Base-by-base conservation (phyloP, 768 basidiomycete genomes). In the Leccinum boreale region DNA sequence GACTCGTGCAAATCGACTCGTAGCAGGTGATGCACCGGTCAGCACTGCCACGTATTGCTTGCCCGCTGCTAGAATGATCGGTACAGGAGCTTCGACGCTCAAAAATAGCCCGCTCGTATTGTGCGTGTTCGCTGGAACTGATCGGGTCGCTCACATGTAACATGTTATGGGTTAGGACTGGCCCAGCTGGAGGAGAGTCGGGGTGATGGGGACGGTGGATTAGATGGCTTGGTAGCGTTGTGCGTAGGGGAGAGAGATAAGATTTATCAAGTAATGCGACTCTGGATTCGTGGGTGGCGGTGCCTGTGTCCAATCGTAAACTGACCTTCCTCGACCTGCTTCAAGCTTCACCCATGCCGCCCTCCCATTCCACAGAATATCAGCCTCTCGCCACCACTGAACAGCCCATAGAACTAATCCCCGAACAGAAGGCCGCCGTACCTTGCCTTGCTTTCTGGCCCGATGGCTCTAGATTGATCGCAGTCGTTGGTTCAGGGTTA, bases 401-500 rank as follows among this genome's bases (percentile, higher is more conserved):
- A 15, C 59, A 65, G n/a, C 63, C 50, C 5, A 33, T 44, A 24
- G 65, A 59, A 23, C 50, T 67, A 2, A 62, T 66, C 12, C 63
- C 62, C 2, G 66, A 67, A 28, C 66, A 62, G 10, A 65, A 48
- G 31, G 47, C 58, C 1, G 11, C 63, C 44, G 50, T 66, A 17
- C 50, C 65, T 8, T 66, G 65, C 47, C 47, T 66, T 5, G 59
- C 66, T 29, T 66, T 66, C 63, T 66, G 63, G 66, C 63, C 65
- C 17, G 66, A 66, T 62, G 65, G 65, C 31, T 53, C 65, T 45
- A 58, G 63, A 58, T 62, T 66, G 24, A 66, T 66, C 19, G 65
- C 66, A 4, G 58, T 66, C 63, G 63, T 68, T 19, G 65, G 65
- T 26, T 65, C 65, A 59, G 65, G 65, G 49, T 49, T 66, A 42